These are phyloP conservation scores for Sclerotinia sclerotiorum DNA, from an alignment of 2,329 filamentous ascomycete species.

Conservation along the genomic window DNA sequence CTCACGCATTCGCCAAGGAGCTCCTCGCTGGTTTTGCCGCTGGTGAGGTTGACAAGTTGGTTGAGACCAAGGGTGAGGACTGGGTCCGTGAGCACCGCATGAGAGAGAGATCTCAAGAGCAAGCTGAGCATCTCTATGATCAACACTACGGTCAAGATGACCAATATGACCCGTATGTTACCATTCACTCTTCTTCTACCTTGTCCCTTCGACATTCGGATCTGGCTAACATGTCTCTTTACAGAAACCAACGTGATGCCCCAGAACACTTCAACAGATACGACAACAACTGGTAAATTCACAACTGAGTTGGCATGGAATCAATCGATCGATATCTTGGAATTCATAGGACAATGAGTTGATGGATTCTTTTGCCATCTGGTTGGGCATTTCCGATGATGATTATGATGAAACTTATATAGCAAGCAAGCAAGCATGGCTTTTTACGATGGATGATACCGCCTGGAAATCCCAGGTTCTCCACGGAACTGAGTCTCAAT, in stretches of 20 bases:
- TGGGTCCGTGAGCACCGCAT: constrained; percentile 46
- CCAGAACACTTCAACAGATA: constrained; percentile 37
- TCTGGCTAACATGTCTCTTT: constrained; percentile 4
- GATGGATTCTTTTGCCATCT: neutral
- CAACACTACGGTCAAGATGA: constrained; percentile 58
- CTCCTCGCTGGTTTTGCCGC: constrained; percentile 69
- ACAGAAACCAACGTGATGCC: constrained; percentile 37
- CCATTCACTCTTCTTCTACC: neutral
- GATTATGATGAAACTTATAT: constrained; percentile 12
- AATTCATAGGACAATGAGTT: neutral
- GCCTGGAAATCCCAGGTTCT: constrained; percentile 3
- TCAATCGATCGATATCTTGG: constrained; percentile 2
- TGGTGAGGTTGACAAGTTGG: constrained; percentile 73
- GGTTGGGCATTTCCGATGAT: neutral
- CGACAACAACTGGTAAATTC: constrained; percentile 21
- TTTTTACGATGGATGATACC: constrained; percentile 10
- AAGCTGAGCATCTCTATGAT: constrained; percentile 62
- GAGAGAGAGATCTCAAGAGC: constrained; percentile 56
- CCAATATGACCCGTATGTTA: constrained; percentile 57
- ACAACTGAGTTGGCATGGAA: constrained; percentile 3
- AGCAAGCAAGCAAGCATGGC: neutral
- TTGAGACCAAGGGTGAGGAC: constrained; percentile 68
- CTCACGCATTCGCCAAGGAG: constrained; percentile 77
- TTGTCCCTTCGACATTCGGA: neutral
- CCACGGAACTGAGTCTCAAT: constrained; percentile 6